Evolutionary conservation across 345 rosid genomes (phyloP).

Genomic region (Aethionema arabicum): DNA sequence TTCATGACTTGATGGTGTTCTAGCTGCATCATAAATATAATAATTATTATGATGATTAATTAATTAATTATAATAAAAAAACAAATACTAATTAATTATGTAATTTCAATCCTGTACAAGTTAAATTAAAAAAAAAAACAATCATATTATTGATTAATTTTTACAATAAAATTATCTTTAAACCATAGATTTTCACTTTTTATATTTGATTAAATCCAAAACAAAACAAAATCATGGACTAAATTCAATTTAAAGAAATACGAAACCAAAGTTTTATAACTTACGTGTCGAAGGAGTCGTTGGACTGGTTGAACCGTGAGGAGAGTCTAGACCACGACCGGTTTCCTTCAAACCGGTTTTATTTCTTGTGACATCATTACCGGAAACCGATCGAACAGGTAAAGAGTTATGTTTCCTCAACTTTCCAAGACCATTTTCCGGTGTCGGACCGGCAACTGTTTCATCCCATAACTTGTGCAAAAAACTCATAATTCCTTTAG

Average conservation of each 20-base stretch:
- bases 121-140: too few relatives aligned
- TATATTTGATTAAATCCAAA: background rate
- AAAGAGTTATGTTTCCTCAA: slow-evolving; percentile 56
- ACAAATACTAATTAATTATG: background rate
- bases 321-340: slow-evolving; percentile 42
- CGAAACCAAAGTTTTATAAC: slow-evolving; percentile 2
- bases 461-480: slow-evolving; percentile 93
- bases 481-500: slow-evolving; percentile 51
- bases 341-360: slow-evolving; percentile 46
- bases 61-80: background rate
- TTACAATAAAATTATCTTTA: background rate
- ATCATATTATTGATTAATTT: background rate
- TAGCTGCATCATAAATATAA: slow-evolving; percentile 52
- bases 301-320: slow-evolving; percentile 43
- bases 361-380: slow-evolving; percentile 44
- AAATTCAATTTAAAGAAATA: too few relatives aligned
- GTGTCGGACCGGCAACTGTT: slow-evolving; percentile 88
- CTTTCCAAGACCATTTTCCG: slow-evolving; percentile 63
- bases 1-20: slow-evolving; percentile 49
- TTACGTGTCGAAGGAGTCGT: slow-evolving; percentile 56
- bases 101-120: too few relatives aligned
- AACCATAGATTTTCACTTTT: background rate
- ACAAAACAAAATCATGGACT: too few relatives aligned
- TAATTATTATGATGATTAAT: background rate
- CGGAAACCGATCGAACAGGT: slow-evolving; percentile 25